Evolutionary conservation across 495 filamentous ascomycete genomes (phyloP).

Genomic region (Talaromyces liani): DNA sequence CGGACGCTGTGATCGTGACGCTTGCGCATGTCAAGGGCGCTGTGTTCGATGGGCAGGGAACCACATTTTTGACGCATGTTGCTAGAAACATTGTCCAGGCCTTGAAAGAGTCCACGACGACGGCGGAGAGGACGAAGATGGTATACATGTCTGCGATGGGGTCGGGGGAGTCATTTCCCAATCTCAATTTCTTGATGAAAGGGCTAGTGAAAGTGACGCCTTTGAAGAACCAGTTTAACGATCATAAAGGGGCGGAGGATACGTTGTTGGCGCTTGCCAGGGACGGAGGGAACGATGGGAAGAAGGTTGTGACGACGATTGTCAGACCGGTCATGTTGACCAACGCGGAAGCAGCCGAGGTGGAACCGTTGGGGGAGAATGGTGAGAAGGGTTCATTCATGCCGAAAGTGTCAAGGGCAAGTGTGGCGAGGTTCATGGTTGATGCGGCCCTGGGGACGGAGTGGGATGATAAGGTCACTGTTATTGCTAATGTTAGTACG

Average conservation of each 20-base stretch:
- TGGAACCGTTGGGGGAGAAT: conserved; percentile 24
- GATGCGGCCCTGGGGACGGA: conserved; percentile 27
- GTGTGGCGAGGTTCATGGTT: conserved; percentile 35
- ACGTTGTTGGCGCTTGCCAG: conserved; percentile 15
- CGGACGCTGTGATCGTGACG: conserved; percentile 28
- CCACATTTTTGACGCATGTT: conserved; percentile 19
- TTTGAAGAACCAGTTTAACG: conserved; percentile 21
- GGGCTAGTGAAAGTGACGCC: conserved; percentile 22
- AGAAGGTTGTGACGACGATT: background rate
- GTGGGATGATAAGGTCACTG: conserved; percentile 28
- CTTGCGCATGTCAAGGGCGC: conserved; percentile 19
- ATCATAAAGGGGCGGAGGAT: conserved; percentile 28
- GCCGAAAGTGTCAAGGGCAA: conserved; percentile 26
- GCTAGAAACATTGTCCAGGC: conserved; percentile 22
- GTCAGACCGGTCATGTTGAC: conserved; percentile 28
- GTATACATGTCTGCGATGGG: conserved; percentile 33
- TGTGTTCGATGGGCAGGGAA: conserved; percentile 14
- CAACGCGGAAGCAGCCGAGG: conserved; percentile 19
- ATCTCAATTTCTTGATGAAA: conserved; percentile 25
- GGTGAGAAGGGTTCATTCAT: conserved; percentile 25
- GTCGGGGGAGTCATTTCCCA: conserved; percentile 21
- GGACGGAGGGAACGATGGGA: background rate
- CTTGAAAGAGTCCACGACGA: conserved; percentile 27
- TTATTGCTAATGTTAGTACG: conserved; percentile 15
- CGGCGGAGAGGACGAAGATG: conserved; percentile 16